Evolutionary conservation across 805 yeast genomes (phyloP).

Genomic region (Ogataea pilisensis): DNA sequence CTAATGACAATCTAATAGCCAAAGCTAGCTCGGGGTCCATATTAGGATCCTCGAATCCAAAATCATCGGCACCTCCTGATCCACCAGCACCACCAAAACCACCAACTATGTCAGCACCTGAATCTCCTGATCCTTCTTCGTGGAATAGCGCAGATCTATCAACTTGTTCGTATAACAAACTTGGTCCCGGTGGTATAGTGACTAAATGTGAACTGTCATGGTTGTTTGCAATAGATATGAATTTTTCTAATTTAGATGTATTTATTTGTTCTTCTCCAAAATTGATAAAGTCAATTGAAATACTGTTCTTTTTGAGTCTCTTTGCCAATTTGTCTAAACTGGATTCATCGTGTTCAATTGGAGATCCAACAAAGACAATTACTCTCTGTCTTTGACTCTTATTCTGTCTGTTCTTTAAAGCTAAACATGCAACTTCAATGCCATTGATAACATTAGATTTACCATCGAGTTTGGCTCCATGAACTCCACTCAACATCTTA

Average conservation of each 20-base stretch:
- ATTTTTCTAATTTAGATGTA: conserved; percentile 73
- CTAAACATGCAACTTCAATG: conserved; percentile 89
- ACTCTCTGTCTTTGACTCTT: conserved; percentile 89
- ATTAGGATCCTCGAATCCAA: conserved; percentile 76
- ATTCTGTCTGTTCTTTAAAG: conserved; percentile 94
- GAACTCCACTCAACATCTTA: conserved; percentile 76
- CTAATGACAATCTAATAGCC: conserved; percentile 90
- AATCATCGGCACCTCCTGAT: conserved; percentile 41
- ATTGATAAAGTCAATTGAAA: conserved; percentile 84
- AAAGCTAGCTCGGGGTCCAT: conserved; percentile 97
- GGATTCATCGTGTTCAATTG: conserved; percentile 62
- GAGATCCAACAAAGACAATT: conserved; percentile 85
- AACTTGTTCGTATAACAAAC: conserved; percentile 75
- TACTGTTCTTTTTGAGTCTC: conserved; percentile 86
- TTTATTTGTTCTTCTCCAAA: conserved; percentile 87
- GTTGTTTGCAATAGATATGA: conserved; percentile 67
- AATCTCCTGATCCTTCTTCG: conserved; percentile 53
- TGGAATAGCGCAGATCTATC: conserved; percentile 70
- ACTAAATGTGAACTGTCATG: conserved; percentile 78
- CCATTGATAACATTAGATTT: conserved; percentile 68
- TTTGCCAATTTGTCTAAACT: conserved; percentile 83
- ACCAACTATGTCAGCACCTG: conserved; percentile 37
- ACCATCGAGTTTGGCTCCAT: conserved; percentile 72
- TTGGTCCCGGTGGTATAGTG: conserved; percentile 85
- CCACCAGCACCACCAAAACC: conserved; percentile 39